Conservation (phyloP, 208 protist species). For the Acanthamoeba culbertsoni region DNA sequence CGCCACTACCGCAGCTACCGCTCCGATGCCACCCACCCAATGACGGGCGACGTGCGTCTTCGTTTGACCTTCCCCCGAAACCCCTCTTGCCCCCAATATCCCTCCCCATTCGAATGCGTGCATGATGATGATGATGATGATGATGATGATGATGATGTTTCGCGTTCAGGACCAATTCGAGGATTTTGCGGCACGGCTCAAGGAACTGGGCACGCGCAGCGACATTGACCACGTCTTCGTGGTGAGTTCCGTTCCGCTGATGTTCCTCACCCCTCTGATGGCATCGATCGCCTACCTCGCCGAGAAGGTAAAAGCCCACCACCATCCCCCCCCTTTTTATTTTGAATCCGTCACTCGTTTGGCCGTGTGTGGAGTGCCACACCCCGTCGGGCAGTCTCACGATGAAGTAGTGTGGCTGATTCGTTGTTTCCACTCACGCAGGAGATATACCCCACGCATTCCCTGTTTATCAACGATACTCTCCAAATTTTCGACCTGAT, state of each 20-base stretch:
- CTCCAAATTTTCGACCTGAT: constrained; percentile 16
- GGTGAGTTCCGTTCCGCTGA: not conserved
- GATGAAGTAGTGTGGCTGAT: not conserved
- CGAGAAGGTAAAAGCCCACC: constrained; percentile 25
- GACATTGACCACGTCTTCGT: constrained; percentile 20
- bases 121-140: too few species aligned
- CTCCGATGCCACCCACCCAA: not conserved
- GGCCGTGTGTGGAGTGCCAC: not conserved
- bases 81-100: not conserved
- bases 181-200: not conserved
- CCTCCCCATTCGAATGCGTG: not conserved
- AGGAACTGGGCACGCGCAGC: not conserved
- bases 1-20: not conserved
- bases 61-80: not conserved
- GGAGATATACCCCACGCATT: constrained; percentile 28
- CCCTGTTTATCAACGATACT: not conserved
- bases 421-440: not conserved
- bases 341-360: not conserved
- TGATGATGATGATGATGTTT: too few species aligned
- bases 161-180: not conserved
- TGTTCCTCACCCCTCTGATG: constrained; percentile 22
- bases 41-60: not conserved
- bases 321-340: not conserved
- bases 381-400: too few species aligned
- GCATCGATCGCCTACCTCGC: constrained; percentile 3